phyloP scores from a whole-genome alignment of 2,329 filamentous ascomycete genomes.

The Pezicula neosporulosa region DNA sequence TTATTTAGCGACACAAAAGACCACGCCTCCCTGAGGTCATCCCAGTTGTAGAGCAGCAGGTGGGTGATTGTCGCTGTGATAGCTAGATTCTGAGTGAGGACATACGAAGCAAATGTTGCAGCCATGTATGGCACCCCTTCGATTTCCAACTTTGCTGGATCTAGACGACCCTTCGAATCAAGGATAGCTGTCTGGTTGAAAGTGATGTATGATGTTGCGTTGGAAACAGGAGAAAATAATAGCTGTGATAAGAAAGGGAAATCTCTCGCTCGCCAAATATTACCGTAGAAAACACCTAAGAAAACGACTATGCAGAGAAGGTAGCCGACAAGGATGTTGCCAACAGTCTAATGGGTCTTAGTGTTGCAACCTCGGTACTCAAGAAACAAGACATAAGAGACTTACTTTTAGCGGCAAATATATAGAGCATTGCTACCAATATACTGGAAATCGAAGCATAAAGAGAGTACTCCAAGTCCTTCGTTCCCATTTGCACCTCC shows the following conservation, averaged over 20 bases:
- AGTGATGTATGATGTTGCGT: conserved; percentile 27
- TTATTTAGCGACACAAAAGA: conserved; percentile 7
- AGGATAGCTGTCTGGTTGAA: conserved; percentile 42
- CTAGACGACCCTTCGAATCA: conserved; percentile 31
- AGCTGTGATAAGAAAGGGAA: conserved; percentile 39
- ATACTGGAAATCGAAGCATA: conserved; percentile 40
- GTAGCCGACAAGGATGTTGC: conserved; percentile 22
- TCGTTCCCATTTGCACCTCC: conserved; percentile 60
- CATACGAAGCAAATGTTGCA: conserved; percentile 30
- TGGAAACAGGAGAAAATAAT: conserved; percentile 33
- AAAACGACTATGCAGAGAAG: conserved; percentile 24
- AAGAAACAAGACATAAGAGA: conserved; percentile 17
- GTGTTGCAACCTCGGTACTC: no score
- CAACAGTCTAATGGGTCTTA: conserved; percentile 22
- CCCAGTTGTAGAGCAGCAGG: conserved; percentile 32
- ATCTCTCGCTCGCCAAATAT: conserved; percentile 34
- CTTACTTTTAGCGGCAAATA: conserved; percentile 15
- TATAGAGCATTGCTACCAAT: conserved; percentile 19
- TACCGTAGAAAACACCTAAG: conserved; percentile 35
- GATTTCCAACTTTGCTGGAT: conserved; percentile 26
- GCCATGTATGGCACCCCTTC: conserved; percentile 38
- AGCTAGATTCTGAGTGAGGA: conserved; percentile 39
- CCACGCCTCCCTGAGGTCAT: conserved; percentile 33
- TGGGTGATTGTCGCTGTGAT: conserved; percentile 41
- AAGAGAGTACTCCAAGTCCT: conserved; percentile 34